Base-by-base conservation (phyloP, 441 rosid genomes). In the Brassica hybrid region DNA sequence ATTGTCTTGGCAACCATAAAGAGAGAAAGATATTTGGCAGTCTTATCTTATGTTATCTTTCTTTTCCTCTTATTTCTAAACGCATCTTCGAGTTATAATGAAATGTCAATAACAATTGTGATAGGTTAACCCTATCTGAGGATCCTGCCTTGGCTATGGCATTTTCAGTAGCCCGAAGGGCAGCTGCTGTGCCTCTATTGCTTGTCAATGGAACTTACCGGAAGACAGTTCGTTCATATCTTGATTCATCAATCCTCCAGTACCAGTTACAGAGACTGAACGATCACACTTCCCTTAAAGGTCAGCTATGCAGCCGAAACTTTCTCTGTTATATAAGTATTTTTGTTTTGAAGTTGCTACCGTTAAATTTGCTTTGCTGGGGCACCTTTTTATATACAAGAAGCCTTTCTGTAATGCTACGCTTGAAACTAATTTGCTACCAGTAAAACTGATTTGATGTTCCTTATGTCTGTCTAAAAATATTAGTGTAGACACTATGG, bases 101-200 rank as follows among this genome's bases (percentile, higher is more conserved):
- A 83, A 41, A 12, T 68, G 65, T 36, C 77, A 52, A 61, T 73
- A 66, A 69, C 25, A 45, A 68, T 34, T 82, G 60, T 79, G 62
- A 59, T 80, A 96, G 99, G 90, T 83, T 94, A 76, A 80, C 96
- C 21, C 98, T 94, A 73, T 90, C 99, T 7, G 99, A 96, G 85
- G 99, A 96, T 86, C 96, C 97, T 84, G 97, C 99, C 73, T 83
- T 96, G 79, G 98, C 98, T 77, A 96, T 96, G 99, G 99, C 98
- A 59, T 94, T 96, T 82, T 94, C 99, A 60, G 99, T 92, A 79
- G 88, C 98, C 60, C 88, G 98, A 64, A 85, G 98, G 83, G 98
- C 98, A 81, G 97, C 99, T 74, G 98, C 98, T 76, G 94, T 94
- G 64, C 99, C 99, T 21, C 68, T 90, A 48, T 89, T 96, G 72